Base-by-base conservation (phyloP, 768 basidiomycete genomes). In the Suillus hirtellus region DNA sequence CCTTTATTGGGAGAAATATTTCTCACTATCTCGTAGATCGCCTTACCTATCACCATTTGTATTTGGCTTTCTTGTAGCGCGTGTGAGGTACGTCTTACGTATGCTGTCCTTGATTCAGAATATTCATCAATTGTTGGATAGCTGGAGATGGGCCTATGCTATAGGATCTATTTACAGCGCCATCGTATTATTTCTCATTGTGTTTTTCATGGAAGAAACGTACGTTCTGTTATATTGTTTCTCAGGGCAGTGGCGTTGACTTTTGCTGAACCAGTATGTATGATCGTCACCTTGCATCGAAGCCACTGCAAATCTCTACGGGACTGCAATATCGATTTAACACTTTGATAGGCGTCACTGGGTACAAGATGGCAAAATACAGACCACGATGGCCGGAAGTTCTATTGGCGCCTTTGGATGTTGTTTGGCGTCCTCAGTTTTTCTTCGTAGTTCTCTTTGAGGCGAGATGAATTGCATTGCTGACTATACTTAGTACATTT, bases 141-240 rank as follows among this genome's bases (percentile, higher is more conserved):
- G 78, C 62, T 84, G 79, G 79, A 71, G 81, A 35, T 84, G 84
- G 83, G 75, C 82, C 17, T 85, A 85, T 63, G 82, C 80, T 24
- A 80, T 84, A 63, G 84, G 78, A 0, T 79, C 77, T 21, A 80
- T 84, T 11, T 86, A 84, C 67, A 70, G 75, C 40, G 77, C 70
- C 3, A 63, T 83, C n/a, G 81, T 86, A 21, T 70, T 85, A n/a
- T 47, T 69, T 1, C 67, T 85, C 19, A 83, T 86, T 54, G 71
- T 71, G 12, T 67, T 85, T 59, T 79, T 86, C 64, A 69, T 78
- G 68, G 80, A 84, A 55, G 85, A 86, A 65, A 85, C 84, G 82
- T 83, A 65, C 60, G 50, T 5, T 52, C 8, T 52, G 27, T 19
- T 17, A 31, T 34, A 9, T 9, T 9, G 9, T 31, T 50, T 50